These are phyloP conservation scores for Cytospora leucostoma DNA, from an alignment of 2,329 filamentous ascomycete species.

Conservation along the genomic window DNA sequence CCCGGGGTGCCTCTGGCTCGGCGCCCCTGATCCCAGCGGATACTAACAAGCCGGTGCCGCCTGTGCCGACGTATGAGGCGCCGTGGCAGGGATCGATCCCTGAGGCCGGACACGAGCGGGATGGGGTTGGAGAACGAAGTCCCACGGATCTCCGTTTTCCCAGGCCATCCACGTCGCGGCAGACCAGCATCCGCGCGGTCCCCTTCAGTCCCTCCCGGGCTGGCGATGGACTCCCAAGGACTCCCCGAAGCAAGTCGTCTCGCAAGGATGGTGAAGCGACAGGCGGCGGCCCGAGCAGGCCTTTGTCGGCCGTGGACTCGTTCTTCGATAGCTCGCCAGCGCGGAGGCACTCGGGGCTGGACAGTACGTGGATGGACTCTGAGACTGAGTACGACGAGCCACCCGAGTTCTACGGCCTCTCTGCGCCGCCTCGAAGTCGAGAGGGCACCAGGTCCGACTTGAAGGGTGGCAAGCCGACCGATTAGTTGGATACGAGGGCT, in stretches of 20 bases:
- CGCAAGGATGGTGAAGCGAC: not conserved
- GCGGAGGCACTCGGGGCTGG: conserved; percentile 8
- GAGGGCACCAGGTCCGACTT: conserved; percentile 16
- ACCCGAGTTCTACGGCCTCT: conserved; percentile 13
- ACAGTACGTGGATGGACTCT: conserved; percentile 8
- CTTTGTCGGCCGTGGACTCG: conserved; percentile 12
- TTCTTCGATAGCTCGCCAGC: conserved; percentile 9
- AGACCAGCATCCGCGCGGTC: not conserved
- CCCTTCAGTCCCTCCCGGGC: not conserved
- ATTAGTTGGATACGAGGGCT: not conserved
- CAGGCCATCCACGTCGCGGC: not conserved
- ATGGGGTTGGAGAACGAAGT: not conserved
- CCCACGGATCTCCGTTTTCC: not conserved
- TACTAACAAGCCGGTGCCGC: conserved; percentile 11
- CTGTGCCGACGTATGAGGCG: conserved; percentile 5
- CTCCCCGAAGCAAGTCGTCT: not conserved
- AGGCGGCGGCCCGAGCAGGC: not conserved
- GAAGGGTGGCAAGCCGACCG: conserved; percentile 5
- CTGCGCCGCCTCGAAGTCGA: conserved; percentile 15
- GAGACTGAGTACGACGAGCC: not conserved
- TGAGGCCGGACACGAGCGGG: not conserved
- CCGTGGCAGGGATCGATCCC: conserved; percentile 9
- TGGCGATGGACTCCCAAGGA: not conserved
- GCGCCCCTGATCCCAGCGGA: not conserved
- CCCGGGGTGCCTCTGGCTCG: not conserved